phyloP scores from a whole-genome alignment of 2,329 filamentous ascomycete genomes.

The Pestalotiopsis sp. region DNA sequence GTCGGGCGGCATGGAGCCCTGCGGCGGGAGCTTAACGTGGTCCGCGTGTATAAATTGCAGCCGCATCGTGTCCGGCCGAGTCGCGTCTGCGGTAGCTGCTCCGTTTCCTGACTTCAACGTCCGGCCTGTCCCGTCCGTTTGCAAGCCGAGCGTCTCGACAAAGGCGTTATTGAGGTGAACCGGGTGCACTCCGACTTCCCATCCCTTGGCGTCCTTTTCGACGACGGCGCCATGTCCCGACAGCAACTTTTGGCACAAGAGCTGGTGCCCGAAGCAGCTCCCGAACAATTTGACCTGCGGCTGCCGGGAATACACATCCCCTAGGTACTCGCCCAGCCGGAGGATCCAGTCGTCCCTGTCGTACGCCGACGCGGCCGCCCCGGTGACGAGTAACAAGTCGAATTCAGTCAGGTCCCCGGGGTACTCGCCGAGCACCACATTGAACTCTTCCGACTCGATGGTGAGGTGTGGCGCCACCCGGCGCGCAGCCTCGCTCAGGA shows the following conservation, averaged over 20 bases:
- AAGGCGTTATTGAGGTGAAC: constrained; percentile 10
- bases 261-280: constrained; percentile 38
- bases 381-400: constrained; percentile 35
- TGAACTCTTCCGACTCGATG: constrained; percentile 31
- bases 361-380: constrained; percentile 25
- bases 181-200: constrained; percentile 23
- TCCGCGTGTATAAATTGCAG: constrained; percentile 36
- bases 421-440: constrained; percentile 32
- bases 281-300: constrained; percentile 34
- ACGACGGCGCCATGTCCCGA: constrained; percentile 18
- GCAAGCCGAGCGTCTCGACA: constrained; percentile 10
- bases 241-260: constrained; percentile 33
- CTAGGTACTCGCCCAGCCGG: constrained; percentile 12
- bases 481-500: background rate
- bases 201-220: constrained; percentile 19
- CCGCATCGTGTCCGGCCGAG: constrained; percentile 17
- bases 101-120: background rate
- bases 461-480: constrained; percentile 5
- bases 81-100: constrained; percentile 10
- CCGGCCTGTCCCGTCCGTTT: constrained; percentile 17
- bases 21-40: constrained; percentile 16
- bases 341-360: constrained; percentile 10
- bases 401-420: constrained; percentile 24
- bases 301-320: constrained; percentile 23
- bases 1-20: background rate